These are phyloP conservation scores for Trametes coccinea DNA, from an alignment of 768 basidiomycete species.

Conservation along the genomic window DNA sequence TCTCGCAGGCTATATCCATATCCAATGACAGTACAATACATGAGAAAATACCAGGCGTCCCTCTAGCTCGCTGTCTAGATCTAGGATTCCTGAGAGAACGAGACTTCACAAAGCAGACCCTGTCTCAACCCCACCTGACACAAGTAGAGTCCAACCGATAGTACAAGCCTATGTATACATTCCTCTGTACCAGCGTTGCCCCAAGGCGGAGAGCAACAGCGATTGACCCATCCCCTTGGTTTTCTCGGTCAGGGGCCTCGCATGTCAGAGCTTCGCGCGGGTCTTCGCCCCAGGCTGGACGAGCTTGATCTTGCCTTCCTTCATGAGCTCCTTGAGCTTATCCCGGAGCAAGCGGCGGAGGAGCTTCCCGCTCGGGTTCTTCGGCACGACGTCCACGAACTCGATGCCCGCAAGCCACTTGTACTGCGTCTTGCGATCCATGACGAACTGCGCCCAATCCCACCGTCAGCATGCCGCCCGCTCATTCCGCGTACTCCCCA, in stretches of 20 bases:
- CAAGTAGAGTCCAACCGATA: no score
- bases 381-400: slow-evolving; percentile 38
- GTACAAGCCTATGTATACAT: no score
- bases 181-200: no score
- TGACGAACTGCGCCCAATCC: slow-evolving; percentile 30
- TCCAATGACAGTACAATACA: neutral
- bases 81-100: neutral
- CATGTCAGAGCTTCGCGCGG: slow-evolving; percentile 19
- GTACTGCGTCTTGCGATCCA: slow-evolving; percentile 35
- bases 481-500: neutral
- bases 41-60: neutral
- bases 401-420: slow-evolving; percentile 41
- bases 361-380: slow-evolving; percentile 35
- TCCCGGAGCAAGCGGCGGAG: slow-evolving; percentile 33
- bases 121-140: neutral
- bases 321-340: slow-evolving; percentile 21
- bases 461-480: neutral
- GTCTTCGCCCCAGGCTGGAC: slow-evolving; percentile 6
- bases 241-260: neutral
- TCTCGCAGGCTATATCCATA: neutral
- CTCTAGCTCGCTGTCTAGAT: neutral
- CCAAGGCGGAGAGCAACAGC: neutral
- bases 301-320: slow-evolving; percentile 12
- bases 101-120: neutral
- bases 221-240: neutral